Percentiles rank a stretch among this genome's conserved stretches.
These are phyloP conservation scores for Xanthoconium purpureum DNA, from an alignment of 768 basidiomycete genomes.

Conservation along the genomic window DNA sequence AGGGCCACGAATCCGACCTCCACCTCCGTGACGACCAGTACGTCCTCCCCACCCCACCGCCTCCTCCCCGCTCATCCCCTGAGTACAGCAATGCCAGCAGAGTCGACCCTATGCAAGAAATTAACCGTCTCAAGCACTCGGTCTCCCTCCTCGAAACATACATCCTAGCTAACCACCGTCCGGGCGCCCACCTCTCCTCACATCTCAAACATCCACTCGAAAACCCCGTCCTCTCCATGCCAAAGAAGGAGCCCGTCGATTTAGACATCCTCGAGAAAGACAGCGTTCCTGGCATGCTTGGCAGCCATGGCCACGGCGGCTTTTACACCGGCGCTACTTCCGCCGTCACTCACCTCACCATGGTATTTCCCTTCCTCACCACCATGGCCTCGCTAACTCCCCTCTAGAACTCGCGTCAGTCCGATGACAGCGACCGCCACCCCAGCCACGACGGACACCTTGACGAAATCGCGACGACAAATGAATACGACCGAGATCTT, in stretches of 20 bases:
- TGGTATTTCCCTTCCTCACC: slow-evolving; percentile 38
- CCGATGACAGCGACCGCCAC: slow-evolving; percentile 52
- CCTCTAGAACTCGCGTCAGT: slow-evolving; percentile 43
- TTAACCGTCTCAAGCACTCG: slow-evolving; percentile 40
- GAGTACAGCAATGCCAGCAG: slow-evolving; percentile 30
- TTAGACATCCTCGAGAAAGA: slow-evolving; percentile 45
- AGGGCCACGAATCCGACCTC: slow-evolving; percentile 58
- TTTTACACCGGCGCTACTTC: slow-evolving; percentile 81
- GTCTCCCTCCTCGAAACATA: slow-evolving; percentile 39
- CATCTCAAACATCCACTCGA: slow-evolving; percentile 29
- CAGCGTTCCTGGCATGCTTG: slow-evolving; percentile 61
- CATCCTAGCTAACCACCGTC: slow-evolving; percentile 33
- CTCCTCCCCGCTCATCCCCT: slow-evolving; percentile 39
- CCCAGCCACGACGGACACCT: slow-evolving; percentile 45
- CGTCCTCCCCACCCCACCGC: slow-evolving; percentile 1
- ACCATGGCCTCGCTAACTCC: slow-evolving; percentile 17
- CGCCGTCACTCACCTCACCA: slow-evolving; percentile 63
- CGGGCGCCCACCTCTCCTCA: slow-evolving; percentile 13
- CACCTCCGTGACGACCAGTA: slow-evolving; percentile 53
- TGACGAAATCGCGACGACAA: slow-evolving; percentile 42
- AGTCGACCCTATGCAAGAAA: slow-evolving; percentile 40
- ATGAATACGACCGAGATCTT: slow-evolving; percentile 71
- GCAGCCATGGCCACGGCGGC: slow-evolving; percentile 62
- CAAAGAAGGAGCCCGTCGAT: slow-evolving; percentile 55
- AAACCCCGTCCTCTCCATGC: slow-evolving; percentile 31